phyloP scores from a whole-genome alignment of 2,329 filamentous ascomycete species.

The Alternaria sp. region DNA sequence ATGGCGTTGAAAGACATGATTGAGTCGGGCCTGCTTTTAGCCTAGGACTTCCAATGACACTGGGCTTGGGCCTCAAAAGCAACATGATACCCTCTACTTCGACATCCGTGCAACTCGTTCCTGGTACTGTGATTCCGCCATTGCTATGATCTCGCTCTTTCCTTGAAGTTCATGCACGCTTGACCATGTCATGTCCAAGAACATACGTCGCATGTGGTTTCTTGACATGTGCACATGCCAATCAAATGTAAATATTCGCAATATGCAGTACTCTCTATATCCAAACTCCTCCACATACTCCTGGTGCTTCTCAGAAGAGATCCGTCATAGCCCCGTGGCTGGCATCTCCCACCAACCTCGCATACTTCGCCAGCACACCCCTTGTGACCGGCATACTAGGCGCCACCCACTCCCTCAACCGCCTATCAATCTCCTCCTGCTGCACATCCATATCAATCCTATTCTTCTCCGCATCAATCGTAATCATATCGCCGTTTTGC shows the following conservation, averaged over 20 bases:
- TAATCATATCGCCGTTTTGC: slow-evolving; percentile 78
- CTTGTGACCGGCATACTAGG: slow-evolving; percentile 77
- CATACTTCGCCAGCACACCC: slow-evolving; percentile 90
- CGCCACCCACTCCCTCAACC: slow-evolving; percentile 71
- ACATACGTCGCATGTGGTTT: neutral
- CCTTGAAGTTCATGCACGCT: no score
- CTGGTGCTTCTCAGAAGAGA: slow-evolving; percentile 57
- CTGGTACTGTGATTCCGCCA: neutral
- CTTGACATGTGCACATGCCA: neutral
- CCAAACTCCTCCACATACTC: no score
- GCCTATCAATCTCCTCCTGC: slow-evolving; percentile 71
- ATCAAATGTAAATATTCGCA: neutral
- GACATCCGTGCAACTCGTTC: no score
- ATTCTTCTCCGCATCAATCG: slow-evolving; percentile 84
- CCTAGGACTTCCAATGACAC: slow-evolving; percentile 45
- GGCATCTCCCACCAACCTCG: slow-evolving; percentile 84
- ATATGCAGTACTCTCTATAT: neutral
- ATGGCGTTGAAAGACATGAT: slow-evolving; percentile 44
- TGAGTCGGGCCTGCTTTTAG: slow-evolving; percentile 37
- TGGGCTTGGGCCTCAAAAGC: slow-evolving; percentile 42
- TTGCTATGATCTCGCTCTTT: neutral
- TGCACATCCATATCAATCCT: slow-evolving; percentile 72
- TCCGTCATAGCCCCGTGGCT: slow-evolving; percentile 92
- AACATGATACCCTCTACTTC: slow-evolving; percentile 30
- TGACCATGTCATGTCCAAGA: neutral